phyloP scores from a whole-genome alignment of 768 basidiomycete genomes.

The Suillus lakei region DNA sequence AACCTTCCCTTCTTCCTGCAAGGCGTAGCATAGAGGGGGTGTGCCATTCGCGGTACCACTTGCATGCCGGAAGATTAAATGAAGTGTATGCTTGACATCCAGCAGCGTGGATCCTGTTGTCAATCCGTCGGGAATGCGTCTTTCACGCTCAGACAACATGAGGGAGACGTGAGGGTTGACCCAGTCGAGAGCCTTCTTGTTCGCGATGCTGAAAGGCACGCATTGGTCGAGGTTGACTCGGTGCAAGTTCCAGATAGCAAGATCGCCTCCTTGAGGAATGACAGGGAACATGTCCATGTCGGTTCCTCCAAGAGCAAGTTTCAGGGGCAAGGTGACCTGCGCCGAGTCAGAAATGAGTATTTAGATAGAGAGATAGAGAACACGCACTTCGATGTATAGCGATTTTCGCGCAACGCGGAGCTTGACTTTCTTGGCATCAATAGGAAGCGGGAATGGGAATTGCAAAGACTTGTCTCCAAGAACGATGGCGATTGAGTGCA shows the following conservation, averaged over 20 bases:
- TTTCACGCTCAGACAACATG: slow-evolving; percentile 40
- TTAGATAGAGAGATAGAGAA: not conserved
- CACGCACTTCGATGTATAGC: slow-evolving; percentile 47
- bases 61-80: slow-evolving; percentile 29
- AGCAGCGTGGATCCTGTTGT: slow-evolving; percentile 22
- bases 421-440: slow-evolving; percentile 41
- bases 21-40: slow-evolving; percentile 22
- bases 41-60: slow-evolving; percentile 26
- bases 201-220: slow-evolving; percentile 34
- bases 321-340: slow-evolving; percentile 27
- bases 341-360: slow-evolving; percentile 5
- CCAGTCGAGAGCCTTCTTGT: slow-evolving; percentile 31
- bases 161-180: slow-evolving; percentile 34
- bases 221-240: slow-evolving; percentile 42
- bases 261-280: slow-evolving; percentile 15
- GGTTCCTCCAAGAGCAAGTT: slow-evolving; percentile 18
- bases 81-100: slow-evolving; percentile 38
- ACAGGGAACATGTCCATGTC: slow-evolving; percentile 34
- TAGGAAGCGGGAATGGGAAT: slow-evolving; percentile 49
- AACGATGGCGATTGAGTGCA: slow-evolving; percentile 9
- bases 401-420: slow-evolving; percentile 60
- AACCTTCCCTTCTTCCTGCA: slow-evolving; percentile 19
- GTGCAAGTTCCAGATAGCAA: slow-evolving; percentile 43
- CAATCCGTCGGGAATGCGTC: slow-evolving; percentile 19
- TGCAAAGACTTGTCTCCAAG: slow-evolving; percentile 25